A percentile compares a stretch with the other conserved stretches of the same genome.
These are phyloP conservation scores for Metschnikowia bowlesiae DNA, from an alignment of 805 yeast genomes.

Conservation along the genomic window DNA sequence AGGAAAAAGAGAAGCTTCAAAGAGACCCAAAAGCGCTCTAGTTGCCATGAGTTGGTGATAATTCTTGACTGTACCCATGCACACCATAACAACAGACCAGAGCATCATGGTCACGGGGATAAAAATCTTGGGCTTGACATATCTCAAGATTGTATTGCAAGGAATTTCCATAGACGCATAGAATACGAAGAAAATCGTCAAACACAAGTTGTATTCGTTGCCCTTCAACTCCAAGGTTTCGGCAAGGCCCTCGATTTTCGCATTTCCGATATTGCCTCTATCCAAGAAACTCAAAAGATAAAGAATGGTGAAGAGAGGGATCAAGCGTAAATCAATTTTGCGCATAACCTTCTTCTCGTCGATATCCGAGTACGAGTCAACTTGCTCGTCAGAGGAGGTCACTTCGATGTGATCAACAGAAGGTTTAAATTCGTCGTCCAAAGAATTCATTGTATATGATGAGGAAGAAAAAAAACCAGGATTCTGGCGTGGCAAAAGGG, in stretches of 20 bases:
- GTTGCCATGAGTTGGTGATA: slow-evolving; percentile 59
- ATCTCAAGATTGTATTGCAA: slow-evolving; percentile 58
- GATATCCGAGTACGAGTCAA: slow-evolving; percentile 22
- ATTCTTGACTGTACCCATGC: slow-evolving; percentile 59
- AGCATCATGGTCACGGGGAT: slow-evolving; percentile 51
- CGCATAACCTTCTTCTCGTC: slow-evolving; percentile 53
- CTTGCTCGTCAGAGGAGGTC: not conserved
- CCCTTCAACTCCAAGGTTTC: slow-evolving; percentile 51
- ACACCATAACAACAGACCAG: slow-evolving; percentile 63
- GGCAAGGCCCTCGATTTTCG: slow-evolving; percentile 66
- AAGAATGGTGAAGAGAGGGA: slow-evolving; percentile 71
- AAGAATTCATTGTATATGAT: not conserved
- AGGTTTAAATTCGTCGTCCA: slow-evolving; percentile 1
- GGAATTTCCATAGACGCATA: slow-evolving; percentile 62
- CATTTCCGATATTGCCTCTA: slow-evolving; percentile 79
- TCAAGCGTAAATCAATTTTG: slow-evolving; percentile 65
- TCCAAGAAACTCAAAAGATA: slow-evolving; percentile 77
- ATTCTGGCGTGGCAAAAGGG: not conserved
- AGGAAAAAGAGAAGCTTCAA: slow-evolving; percentile 72
- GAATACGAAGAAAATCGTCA: slow-evolving; percentile 70
- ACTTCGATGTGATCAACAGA: slow-evolving; percentile 4
- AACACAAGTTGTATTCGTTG: slow-evolving; percentile 57
- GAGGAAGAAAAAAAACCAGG: not conserved
- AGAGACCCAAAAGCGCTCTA: slow-evolving; percentile 61
- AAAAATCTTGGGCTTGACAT: slow-evolving; percentile 62